Evolutionary conservation across 2,329 filamentous ascomycete genomes (phyloP).

Genomic region (Aspergillus aculeatus): DNA sequence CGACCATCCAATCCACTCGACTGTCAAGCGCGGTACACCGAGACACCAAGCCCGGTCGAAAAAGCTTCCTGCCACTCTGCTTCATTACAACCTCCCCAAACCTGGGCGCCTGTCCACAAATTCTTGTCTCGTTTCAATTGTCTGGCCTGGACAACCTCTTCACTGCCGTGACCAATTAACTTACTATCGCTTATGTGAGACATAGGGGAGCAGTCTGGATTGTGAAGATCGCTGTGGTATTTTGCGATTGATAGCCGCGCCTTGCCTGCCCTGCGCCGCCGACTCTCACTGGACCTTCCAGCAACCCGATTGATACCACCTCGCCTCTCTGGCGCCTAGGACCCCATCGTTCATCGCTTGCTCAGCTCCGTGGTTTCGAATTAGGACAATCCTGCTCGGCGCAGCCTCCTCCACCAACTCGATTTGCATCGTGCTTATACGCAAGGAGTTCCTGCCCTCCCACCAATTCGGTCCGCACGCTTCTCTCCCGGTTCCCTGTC

Average conservation of each 20-base stretch:
- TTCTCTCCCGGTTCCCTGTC: slow-evolving; percentile 3
- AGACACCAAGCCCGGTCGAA: slow-evolving; percentile 13
- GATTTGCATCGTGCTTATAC: slow-evolving; percentile 18
- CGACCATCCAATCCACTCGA: slow-evolving; percentile 11
- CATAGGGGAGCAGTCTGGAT: neutral
- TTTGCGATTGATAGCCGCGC: slow-evolving; percentile 16
- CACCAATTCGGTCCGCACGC: slow-evolving; percentile 18
- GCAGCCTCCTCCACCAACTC: slow-evolving; percentile 9
- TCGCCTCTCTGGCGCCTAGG: slow-evolving; percentile 14
- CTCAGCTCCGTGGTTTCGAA: slow-evolving; percentile 3
- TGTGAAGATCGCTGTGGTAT: slow-evolving; percentile 6
- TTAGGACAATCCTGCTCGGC: neutral
- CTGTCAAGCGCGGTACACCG: slow-evolving; percentile 19
- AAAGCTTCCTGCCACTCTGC: slow-evolving; percentile 9
- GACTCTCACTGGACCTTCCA: slow-evolving; percentile 6
- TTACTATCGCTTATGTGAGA: neutral
- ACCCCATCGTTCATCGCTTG: slow-evolving; percentile 7
- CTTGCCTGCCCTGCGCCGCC: slow-evolving; percentile 7
- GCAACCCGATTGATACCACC: slow-evolving; percentile 8
- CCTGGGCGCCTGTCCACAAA: slow-evolving; percentile 17
- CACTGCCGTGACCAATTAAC: slow-evolving; percentile 7
- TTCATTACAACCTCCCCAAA: slow-evolving; percentile 13
- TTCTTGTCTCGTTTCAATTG: slow-evolving; percentile 11
- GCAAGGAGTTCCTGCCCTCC: slow-evolving; percentile 23
- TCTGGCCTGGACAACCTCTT: slow-evolving; percentile 14